Base-by-base conservation (phyloP, 1,139 yeast genomes). In the Geotrichum citri-aurantii region DNA sequence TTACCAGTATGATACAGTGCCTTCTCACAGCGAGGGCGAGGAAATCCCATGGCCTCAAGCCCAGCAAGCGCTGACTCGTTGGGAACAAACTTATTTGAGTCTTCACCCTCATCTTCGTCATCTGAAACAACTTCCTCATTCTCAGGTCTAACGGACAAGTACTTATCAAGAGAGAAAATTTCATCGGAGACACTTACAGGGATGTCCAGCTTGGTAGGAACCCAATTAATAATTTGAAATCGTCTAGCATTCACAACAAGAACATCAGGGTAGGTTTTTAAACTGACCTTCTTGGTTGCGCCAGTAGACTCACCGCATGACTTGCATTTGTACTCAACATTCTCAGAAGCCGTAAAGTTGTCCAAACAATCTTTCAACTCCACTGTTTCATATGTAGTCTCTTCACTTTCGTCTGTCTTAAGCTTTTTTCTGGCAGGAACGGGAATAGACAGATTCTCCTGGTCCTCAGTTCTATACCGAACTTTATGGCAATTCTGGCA, bases 161-260 rank as follows among this genome's bases (percentile, higher is more conserved):
- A 79, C 31, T 65, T 63, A 26, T 75, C 74, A 1, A 82, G 59
- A 48, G 73, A 72, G 50, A 82, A 65, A 3, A 70, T 67, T 1
- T 71, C 69, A 11, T 80, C 82, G 1, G 91, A 86, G 1, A 86
- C 76, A 1, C 75, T 73, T 12, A 89, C 78, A 2, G 95, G 95
- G 6, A 86, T 88, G 63, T 85, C 87, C 0, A 88, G 78, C 71
- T 93, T 93, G 0, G 83, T 78, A 0, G 99, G 98, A 1, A 85
- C 88, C 98, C 98, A 93, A 69, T 91, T 89, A 57, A 86, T 86
- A 56, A 93, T 75, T 62, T 86, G 83, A 60, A 93, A 90, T 67
- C 99, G 79, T 62, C 89, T 86, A 1, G 89, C 88, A 65, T 86
- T 86, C 1, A 89, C 76, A 2, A 88, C 80, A 42, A 93, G 76